These are phyloP conservation scores for Coprinopsis sp. DNA, from an alignment of 768 basidiomycete species.

Conservation along the genomic window DNA sequence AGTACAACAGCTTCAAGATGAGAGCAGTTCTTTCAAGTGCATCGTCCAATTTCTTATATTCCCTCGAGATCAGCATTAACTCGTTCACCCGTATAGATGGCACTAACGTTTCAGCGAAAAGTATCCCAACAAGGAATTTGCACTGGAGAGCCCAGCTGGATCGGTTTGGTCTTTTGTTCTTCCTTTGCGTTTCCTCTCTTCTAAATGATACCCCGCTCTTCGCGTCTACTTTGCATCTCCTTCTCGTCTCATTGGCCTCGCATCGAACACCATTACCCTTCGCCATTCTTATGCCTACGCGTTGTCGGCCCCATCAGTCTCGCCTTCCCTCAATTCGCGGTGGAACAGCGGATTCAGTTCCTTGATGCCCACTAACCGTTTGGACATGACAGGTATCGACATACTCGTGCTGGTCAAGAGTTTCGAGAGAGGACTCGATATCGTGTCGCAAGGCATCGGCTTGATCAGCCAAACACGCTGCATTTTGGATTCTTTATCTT, in stretches of 20 bases:
- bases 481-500: no score
- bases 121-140: conserved; percentile 90
- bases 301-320: conserved; percentile 44
- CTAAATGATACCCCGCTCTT: no score
- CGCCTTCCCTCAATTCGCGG: conserved; percentile 92
- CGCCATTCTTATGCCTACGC: neutral
- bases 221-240: no score
- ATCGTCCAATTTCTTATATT: no score
- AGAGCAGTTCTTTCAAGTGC: conserved; percentile 87
- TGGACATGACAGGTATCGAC: conserved; percentile 98
- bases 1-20: conserved; percentile 98
- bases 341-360: conserved; percentile 94
- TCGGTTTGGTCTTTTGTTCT: conserved; percentile 90
- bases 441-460: no score
- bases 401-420: conserved; percentile 93
- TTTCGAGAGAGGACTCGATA: no score
- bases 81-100: no score
- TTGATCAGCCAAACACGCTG: no score
- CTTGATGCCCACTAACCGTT: conserved; percentile 93
- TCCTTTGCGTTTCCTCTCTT: no score
- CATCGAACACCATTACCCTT: conserved; percentile 78
- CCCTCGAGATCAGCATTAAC: no score
- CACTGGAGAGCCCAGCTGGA: conserved; percentile 71
- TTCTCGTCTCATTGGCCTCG: conserved; percentile 93
- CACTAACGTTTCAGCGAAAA: conserved; percentile 72